Evolutionary conservation across 2,329 filamentous ascomycete species (phyloP).

Genomic region (Pestalotiopsis sp.): DNA sequence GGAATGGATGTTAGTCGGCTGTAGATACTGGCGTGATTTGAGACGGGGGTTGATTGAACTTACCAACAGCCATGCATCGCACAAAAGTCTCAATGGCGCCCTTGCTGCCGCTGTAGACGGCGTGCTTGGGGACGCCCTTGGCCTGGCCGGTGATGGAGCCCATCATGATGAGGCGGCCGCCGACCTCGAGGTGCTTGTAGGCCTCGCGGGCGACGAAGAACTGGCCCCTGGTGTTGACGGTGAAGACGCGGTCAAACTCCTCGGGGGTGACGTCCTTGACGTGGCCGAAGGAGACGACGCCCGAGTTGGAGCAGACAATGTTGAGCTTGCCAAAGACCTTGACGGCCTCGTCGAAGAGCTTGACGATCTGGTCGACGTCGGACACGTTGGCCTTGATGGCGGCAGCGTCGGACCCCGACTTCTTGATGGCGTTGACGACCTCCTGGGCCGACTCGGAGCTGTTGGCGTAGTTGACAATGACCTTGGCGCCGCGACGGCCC

Average conservation of each 20-base stretch:
- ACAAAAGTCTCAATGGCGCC: slow-evolving; percentile 77
- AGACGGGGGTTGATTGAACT: slow-evolving; percentile 23
- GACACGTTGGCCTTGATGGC: slow-evolving; percentile 69
- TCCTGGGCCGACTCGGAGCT: slow-evolving; percentile 63
- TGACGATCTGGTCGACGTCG: slow-evolving; percentile 61
- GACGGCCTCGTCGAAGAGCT: slow-evolving; percentile 63
- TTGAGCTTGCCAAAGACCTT: slow-evolving; percentile 66
- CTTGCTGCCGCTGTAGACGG: slow-evolving; percentile 75
- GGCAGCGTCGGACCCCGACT: slow-evolving; percentile 60
- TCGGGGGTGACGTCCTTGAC: slow-evolving; percentile 68
- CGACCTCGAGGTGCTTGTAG: slow-evolving; percentile 67
- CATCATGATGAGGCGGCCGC: slow-evolving; percentile 73
- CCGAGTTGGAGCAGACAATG: slow-evolving; percentile 71
- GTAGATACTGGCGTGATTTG: background rate
- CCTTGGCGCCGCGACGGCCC: slow-evolving; percentile 63
- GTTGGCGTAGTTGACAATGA: slow-evolving; percentile 69
- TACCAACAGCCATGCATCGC: slow-evolving; percentile 69
- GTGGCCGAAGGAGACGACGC: slow-evolving; percentile 68
- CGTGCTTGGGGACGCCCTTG: slow-evolving; percentile 68
- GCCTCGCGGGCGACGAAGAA: slow-evolving; percentile 73
- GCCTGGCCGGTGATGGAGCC: slow-evolving; percentile 68
- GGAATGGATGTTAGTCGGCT: background rate
- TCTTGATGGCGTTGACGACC: slow-evolving; percentile 66
- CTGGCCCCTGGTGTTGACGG: slow-evolving; percentile 67
- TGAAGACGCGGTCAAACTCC: slow-evolving; percentile 71